Conservation (phyloP, 2,329 filamentous ascomycete species). For the Aureobasidium vineae region DNA sequence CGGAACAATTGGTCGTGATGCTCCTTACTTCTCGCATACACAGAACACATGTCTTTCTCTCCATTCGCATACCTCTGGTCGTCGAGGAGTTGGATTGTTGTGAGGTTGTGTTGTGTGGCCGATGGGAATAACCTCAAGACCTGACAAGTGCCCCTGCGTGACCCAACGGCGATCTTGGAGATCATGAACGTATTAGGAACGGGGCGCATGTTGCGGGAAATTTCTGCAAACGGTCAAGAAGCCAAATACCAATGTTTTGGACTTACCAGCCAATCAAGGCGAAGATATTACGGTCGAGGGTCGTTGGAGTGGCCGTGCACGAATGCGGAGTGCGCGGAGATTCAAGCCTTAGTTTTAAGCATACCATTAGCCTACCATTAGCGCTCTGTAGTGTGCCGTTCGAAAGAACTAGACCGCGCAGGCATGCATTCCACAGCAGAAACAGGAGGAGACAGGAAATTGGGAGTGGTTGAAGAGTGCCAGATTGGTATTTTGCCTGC, state of each 20-base stretch:
- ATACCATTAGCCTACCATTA: constrained; percentile 20
- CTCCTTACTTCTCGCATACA: not conserved
- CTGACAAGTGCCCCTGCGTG: constrained; percentile 21
- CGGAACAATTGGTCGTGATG: not conserved
- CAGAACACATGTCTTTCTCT: not conserved
- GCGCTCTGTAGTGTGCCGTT: constrained; percentile 14
- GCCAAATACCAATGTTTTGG: not conserved
- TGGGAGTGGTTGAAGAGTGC: constrained; percentile 21
- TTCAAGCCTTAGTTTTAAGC: constrained; percentile 22
- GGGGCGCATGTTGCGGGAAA: constrained; percentile 13
- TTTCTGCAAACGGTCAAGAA: constrained; percentile 13
- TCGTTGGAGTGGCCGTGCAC: constrained; percentile 5
- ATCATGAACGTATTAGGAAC: constrained; percentile 3
- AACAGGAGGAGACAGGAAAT: constrained; percentile 4
- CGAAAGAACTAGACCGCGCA: not conserved
- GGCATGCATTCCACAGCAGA: constrained; percentile 11
- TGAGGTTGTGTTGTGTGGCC: constrained; percentile 2
- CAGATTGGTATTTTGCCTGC: constrained; percentile 23
- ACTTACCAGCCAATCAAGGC: constrained; percentile 2
- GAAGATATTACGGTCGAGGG: not conserved
- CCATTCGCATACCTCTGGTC: not conserved
- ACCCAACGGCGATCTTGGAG: constrained; percentile 16
- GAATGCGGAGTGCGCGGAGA: constrained; percentile 10
- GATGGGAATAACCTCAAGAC: constrained; percentile 5
- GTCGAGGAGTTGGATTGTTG: not conserved